phyloP scores from a whole-genome alignment of 108 stramenopile species.

The Ochromonas danica region DNA sequence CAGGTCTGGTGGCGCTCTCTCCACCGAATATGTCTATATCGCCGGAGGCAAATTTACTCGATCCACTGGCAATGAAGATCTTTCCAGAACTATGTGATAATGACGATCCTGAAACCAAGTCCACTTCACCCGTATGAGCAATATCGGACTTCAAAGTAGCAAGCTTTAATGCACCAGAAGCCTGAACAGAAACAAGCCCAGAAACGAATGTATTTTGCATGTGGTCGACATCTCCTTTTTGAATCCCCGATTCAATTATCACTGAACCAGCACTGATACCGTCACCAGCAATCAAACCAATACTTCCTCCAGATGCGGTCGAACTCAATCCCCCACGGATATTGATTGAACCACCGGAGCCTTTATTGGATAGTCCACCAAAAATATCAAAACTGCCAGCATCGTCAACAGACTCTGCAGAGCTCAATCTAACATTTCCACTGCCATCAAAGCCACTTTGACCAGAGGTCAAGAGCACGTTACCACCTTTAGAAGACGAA shows the following conservation, averaged over 20 bases:
- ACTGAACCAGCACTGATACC: neutral
- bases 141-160: no score
- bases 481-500: neutral
- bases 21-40: neutral
- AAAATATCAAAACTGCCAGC: neutral
- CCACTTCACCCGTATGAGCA: neutral
- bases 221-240: no score
- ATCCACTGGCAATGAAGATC: neutral
- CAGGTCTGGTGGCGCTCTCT: neutral
- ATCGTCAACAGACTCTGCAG: neutral
- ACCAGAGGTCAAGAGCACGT: neutral
- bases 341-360: neutral
- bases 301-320: constrained; percentile 16
- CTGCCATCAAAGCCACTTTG: neutral
- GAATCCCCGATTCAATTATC: no score
- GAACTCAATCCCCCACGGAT: neutral
- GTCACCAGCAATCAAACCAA: neutral
- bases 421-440: neutral
- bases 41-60: neutral
- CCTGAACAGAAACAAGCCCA: no score
- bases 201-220: no score
- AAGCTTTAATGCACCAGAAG: no score
- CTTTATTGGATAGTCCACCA: constrained; percentile 9
- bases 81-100: neutral
- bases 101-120: neutral